Conservation (phyloP, 2,329 filamentous ascomycete species). For the Elsinoe batatas region DNA sequence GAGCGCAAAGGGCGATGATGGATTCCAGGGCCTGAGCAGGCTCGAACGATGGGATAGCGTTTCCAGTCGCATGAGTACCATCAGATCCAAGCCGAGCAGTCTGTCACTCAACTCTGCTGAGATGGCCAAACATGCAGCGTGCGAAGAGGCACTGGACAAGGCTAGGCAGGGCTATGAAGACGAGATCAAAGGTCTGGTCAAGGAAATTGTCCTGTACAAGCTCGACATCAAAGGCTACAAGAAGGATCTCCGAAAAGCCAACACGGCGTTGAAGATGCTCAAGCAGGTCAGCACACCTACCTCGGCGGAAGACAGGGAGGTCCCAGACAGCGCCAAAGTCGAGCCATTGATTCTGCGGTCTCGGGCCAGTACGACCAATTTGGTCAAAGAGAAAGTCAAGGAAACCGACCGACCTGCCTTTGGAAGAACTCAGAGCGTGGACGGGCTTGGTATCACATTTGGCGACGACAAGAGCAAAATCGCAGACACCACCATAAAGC, state of each 20-base stretch:
- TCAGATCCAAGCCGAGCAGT: constrained; percentile 2
- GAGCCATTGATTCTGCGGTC: background rate
- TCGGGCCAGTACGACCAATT: constrained; percentile 4
- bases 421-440: background rate
- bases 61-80: constrained; percentile 2
- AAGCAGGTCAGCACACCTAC: constrained; percentile 14
- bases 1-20: constrained; percentile 5
- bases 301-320: background rate
- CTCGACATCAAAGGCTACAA: constrained; percentile 40
- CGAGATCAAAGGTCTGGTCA: constrained; percentile 34
- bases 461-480: background rate
- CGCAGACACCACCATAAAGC: background rate
- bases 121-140: constrained; percentile 4
- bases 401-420: background rate
- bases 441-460: background rate
- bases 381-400: background rate
- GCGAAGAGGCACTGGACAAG: constrained; percentile 22
- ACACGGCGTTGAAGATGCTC: constrained; percentile 23
- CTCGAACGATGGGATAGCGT: constrained; percentile 5
- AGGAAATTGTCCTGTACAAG: constrained; percentile 42
- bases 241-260: constrained; percentile 26
- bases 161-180: constrained; percentile 24
- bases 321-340: constrained; percentile 7
- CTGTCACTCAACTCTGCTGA: constrained; percentile 13
- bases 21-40: background rate